phyloP scores from a whole-genome alignment of 1,284 basidiomycete species.

The Cutaneotrichosporon curvatum region DNA sequence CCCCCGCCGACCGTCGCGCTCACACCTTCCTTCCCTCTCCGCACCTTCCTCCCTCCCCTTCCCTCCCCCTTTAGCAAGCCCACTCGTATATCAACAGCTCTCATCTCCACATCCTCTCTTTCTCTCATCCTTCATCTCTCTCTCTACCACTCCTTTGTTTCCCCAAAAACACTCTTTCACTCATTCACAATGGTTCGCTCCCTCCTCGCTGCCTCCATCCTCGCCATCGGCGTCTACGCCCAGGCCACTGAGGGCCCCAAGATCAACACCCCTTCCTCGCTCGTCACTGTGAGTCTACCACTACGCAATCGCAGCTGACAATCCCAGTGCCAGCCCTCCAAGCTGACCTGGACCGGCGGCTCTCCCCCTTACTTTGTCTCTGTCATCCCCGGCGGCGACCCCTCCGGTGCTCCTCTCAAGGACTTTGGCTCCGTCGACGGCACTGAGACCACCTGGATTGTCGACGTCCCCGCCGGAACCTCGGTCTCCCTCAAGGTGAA shows the following conservation, averaged over 20 bases:
- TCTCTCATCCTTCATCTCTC: slow-evolving; percentile 1
- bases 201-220: slow-evolving; percentile 15
- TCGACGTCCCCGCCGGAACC: slow-evolving; percentile 53
- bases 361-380: slow-evolving; percentile 59
- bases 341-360: slow-evolving; percentile 57
- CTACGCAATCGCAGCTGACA: background rate
- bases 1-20: no score
- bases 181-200: slow-evolving; percentile 15
- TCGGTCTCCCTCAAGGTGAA: slow-evolving; percentile 32
- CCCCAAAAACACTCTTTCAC: slow-evolving; percentile 9
- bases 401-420: slow-evolving; percentile 51
- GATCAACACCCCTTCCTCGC: slow-evolving; percentile 56
- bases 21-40: no score
- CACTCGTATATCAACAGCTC: no score
- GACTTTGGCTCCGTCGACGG: slow-evolving; percentile 39
- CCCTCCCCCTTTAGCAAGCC: no score
- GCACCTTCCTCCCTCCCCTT: no score
- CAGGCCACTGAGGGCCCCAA: slow-evolving; percentile 47
- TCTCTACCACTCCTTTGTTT: background rate
- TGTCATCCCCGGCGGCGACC: slow-evolving; percentile 62
- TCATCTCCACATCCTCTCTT: background rate
- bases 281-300: slow-evolving; percentile 21
- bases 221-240: slow-evolving; percentile 22
- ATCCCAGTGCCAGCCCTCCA: slow-evolving; percentile 36
- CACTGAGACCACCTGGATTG: slow-evolving; percentile 57